Percentiles rank a stretch among this genome's conserved stretches.
phyloP scores from a whole-genome alignment of 495 filamentous ascomycete genomes.

The Wilcoxina mikolae region DNA sequence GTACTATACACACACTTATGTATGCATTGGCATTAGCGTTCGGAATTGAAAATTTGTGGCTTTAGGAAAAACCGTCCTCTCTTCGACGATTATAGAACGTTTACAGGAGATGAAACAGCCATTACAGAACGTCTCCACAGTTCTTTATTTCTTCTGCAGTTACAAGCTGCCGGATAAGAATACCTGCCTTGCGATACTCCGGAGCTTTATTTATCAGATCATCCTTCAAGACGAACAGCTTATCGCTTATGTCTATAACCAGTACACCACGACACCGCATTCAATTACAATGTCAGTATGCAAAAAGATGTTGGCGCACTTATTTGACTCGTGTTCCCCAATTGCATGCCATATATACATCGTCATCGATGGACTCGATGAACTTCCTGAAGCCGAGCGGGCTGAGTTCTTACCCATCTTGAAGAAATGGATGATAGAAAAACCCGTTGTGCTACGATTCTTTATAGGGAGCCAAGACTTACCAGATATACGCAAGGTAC shows the following conservation, averaged over 20 bases:
- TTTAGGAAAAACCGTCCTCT: not conserved
- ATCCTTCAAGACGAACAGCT: conserved; percentile 18
- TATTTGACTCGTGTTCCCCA: conserved; percentile 14
- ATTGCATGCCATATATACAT: conserved; percentile 14
- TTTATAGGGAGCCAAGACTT: not conserved
- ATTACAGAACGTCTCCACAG: conserved; percentile 14
- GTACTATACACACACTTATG: not conserved
- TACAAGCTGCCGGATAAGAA: conserved; percentile 13
- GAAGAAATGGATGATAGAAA: not conserved
- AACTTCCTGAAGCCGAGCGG: conserved; percentile 20
- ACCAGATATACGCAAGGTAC: not conserved
- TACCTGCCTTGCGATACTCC: conserved; percentile 13
- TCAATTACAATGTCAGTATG: not conserved
- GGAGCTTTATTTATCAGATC: conserved; percentile 27
- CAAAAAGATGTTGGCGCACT: conserved; percentile 9
- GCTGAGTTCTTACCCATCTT: conserved; percentile 8
- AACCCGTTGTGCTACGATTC: not conserved
- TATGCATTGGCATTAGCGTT: not conserved
- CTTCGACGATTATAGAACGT: not conserved
- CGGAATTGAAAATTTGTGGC: no score
- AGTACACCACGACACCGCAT: conserved; percentile 6
- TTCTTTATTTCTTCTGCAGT: conserved; percentile 27
- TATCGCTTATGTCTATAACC: conserved; percentile 18
- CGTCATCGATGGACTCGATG: conserved; percentile 29
- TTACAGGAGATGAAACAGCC: conserved; percentile 3